Evolutionary conservation across 129 eudicot species (phyloP), one percentile per base, ranked within the genome.

Genomic region (Flaveria linearis): DNA sequence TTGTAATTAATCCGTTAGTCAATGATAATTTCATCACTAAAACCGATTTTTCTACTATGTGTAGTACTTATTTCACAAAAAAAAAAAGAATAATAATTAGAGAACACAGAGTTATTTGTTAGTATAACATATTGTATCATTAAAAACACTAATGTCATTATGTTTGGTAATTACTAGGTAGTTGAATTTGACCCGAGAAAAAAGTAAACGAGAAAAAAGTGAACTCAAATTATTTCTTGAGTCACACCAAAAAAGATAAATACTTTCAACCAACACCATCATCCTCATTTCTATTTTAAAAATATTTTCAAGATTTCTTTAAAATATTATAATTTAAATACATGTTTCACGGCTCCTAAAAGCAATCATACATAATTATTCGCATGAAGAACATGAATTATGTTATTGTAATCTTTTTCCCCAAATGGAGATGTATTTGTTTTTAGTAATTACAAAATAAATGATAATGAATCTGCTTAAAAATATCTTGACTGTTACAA

Each of bases 201-300:
- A 80, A 45, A 47, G 13, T 9, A 45, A 45, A 45, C 13, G 50
- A 9, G 18, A 26, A 33, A 55, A 80, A 80, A 74, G 84, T 46
- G 80, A 49, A 45, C 18, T 45, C 42, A 43, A 68, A 80, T 80
- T 74, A 80, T 80, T 55, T 49, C 80, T 80, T 41, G 80, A 80
- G 70, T 52, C 84, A 80, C 84, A 80, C 84, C 80, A 74, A 68
- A 80, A 80, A 80, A 80, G 80, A 74, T 45, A 56, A 67, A 28
- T 13, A 74, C 84, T 80, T 80, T 80, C 80, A 80, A 80, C 80
- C 55, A 80, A 80, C 84, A 80, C 76, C 75, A 80, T 80, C 76
- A 80, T 80, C 80, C 39, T 68, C 17, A 12, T 80, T 80, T 74
- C 63, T 45, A 65, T 7, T 49, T 46, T 56, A 45, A 23, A 52